Evolutionary conservation across 495 filamentous ascomycete species (phyloP).

Genomic region (Penicillium samsonianum): DNA sequence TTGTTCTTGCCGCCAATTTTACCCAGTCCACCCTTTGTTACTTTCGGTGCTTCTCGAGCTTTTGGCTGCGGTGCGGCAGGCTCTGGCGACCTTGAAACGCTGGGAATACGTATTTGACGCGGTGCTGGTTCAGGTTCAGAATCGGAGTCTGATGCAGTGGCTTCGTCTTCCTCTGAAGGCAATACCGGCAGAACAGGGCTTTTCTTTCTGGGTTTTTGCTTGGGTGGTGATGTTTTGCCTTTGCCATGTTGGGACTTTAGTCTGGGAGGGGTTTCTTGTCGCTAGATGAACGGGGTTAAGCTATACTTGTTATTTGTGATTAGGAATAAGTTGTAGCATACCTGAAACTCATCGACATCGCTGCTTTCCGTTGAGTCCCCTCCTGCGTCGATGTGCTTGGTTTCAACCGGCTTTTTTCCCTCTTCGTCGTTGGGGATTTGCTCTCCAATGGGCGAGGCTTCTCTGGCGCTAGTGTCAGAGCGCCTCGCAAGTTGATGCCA

Average conservation of each 20-base stretch:
- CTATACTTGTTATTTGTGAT: neutral
- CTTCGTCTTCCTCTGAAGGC: slow-evolving; percentile 11
- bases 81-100: slow-evolving; percentile 10
- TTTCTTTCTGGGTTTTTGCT: slow-evolving; percentile 8
- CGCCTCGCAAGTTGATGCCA: slow-evolving; percentile 36
- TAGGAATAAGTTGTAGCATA: slow-evolving; percentile 17
- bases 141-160: slow-evolving; percentile 29
- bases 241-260: slow-evolving; percentile 20
- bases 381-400: slow-evolving; percentile 15
- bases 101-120: slow-evolving; percentile 7
- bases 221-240: neutral
- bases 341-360: slow-evolving; percentile 43
- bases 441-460: slow-evolving; percentile 9
- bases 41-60: slow-evolving; percentile 16
- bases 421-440: slow-evolving; percentile 1
- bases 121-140: slow-evolving; percentile 10
- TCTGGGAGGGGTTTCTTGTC: slow-evolving; percentile 42
- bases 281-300: slow-evolving; percentile 25
- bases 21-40: slow-evolving; percentile 25
- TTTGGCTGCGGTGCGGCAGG: neutral
- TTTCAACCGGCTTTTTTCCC: neutral
- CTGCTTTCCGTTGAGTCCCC: slow-evolving; percentile 26
- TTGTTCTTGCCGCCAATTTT: slow-evolving; percentile 1
- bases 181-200: slow-evolving; percentile 7
- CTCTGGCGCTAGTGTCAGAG: slow-evolving; percentile 3